These are phyloP conservation scores for Chaetoscypha palmicola DNA, from an alignment of 2,329 filamentous ascomycete genomes.

Conservation along the genomic window DNA sequence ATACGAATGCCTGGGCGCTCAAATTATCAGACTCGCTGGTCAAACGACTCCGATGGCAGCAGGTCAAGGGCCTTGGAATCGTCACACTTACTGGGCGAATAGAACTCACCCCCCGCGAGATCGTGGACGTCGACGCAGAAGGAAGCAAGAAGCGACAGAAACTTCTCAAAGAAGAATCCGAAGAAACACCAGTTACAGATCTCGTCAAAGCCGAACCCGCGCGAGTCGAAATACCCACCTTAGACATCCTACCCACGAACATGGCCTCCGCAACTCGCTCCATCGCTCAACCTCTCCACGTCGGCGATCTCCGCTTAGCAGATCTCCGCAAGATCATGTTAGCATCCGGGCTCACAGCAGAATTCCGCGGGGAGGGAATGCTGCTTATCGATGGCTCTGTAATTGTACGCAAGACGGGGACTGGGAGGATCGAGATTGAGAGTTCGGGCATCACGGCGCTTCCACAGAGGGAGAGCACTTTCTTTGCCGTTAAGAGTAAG, in stretches of 20 bases:
- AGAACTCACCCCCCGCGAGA: slow-evolving; percentile 42
- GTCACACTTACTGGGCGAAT: slow-evolving; percentile 82
- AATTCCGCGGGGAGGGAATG: slow-evolving; percentile 89
- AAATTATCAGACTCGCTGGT: slow-evolving; percentile 81
- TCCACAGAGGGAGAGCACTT: slow-evolving; percentile 53
- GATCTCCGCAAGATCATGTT: slow-evolving; percentile 83
- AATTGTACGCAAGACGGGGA: slow-evolving; percentile 78
- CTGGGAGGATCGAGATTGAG: slow-evolving; percentile 85
- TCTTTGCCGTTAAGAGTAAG: slow-evolving; percentile 80
- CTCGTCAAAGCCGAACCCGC: slow-evolving; percentile 15
- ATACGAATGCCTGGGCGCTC: slow-evolving; percentile 95
- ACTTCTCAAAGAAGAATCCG: slow-evolving; percentile 38
- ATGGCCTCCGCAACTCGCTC: slow-evolving; percentile 68
- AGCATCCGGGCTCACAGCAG: slow-evolving; percentile 72
- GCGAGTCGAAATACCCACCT: slow-evolving; percentile 25
- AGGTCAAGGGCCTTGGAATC: slow-evolving; percentile 79
- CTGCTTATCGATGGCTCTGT: slow-evolving; percentile 83
- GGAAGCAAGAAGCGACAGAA: slow-evolving; percentile 39
- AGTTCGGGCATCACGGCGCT: slow-evolving; percentile 53
- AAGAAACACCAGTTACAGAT: slow-evolving; percentile 23
- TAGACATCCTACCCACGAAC: slow-evolving; percentile 45
- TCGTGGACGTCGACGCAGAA: slow-evolving; percentile 34
- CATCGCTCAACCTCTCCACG: slow-evolving; percentile 81
- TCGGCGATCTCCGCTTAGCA: slow-evolving; percentile 84
- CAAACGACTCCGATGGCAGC: slow-evolving; percentile 88